Base-by-base conservation (phyloP, 768 basidiomycete species). In the Calocybe gangraenosa region DNA sequence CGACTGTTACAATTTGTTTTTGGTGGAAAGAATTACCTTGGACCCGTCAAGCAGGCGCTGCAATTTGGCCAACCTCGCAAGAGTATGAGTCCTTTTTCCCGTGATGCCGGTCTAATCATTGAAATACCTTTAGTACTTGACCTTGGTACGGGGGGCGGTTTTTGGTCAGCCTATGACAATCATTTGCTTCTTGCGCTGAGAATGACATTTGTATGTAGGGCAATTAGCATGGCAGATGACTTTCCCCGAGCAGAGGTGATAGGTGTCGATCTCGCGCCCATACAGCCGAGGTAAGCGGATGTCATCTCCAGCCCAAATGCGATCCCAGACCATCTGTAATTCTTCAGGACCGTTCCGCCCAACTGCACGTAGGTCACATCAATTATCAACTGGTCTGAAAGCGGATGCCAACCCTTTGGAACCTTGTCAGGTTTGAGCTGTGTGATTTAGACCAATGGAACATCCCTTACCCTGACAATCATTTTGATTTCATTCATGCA, bases 191-290 rank as follows among this genome's bases (percentile, higher is more conserved):
- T 20, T 19, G 20, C 35, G 23, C 37, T 21, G 37, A 36, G 28
- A 35, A 30, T 37, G 19, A 33, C 31, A 30, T 48, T 20, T 46
- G 39, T 18, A 42, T 15, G 17, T 43, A 85, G 82, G 84, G 81
- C 84, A 19, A 78, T 85, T 51, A 79, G 81, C 60, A 76, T 86
- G 65, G 84, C 84, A 39, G 81, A 85, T 53, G 82, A 83, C 61
- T 86, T 87, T 60, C 80, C 79, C 35, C 58, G 69, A 39, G 81
- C 72, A 47, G 79, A 84, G 52, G 79, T 86, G 50, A 73, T 81
- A 58, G 84, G 82, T 18, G 68, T 84, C 49, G 84, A 87, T 67
- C 72, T 87, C 25, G 82, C 83, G 18, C 84, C 84, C 51, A 76
- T 86, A 32, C 84, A 86, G 58, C 82, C 84, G 39, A 73, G 78